Conservation (phyloP, 2,329 filamentous ascomycete genomes). For the Claviceps cyperi region DNA sequence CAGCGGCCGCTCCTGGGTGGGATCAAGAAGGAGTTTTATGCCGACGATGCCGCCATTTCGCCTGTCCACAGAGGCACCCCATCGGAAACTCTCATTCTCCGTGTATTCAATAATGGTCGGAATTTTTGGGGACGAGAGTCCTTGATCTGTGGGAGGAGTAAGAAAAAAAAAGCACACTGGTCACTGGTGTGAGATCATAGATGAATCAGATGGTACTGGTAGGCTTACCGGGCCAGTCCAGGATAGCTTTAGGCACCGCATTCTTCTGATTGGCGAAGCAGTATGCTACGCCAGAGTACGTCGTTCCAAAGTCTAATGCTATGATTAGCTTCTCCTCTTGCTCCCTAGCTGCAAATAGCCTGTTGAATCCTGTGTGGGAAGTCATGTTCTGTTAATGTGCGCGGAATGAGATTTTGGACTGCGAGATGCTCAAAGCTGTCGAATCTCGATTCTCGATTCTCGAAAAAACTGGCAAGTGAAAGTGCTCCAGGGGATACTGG, state of each 20-base stretch:
- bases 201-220: neutral
- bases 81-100: constrained; percentile 27
- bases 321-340: constrained; percentile 26
- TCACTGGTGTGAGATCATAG: constrained; percentile 14
- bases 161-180: constrained; percentile 25
- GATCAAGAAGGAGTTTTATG: constrained; percentile 10
- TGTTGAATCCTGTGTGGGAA: neutral
- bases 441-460: too few species aligned
- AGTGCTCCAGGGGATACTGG: too few species aligned
- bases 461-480: too few species aligned
- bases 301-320: constrained; percentile 42
- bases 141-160: constrained; percentile 29
- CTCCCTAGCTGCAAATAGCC: neutral
- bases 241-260: constrained; percentile 19
- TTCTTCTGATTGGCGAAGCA: constrained; percentile 4
- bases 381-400: too few species aligned
- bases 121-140: constrained; percentile 23
- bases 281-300: constrained; percentile 38
- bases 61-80: constrained; percentile 3
- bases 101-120: constrained; percentile 10
- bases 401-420: too few species aligned
- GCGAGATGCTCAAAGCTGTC: too few species aligned
- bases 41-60: constrained; percentile 5
- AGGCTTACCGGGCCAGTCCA: constrained; percentile 10
- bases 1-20: constrained; percentile 4